Evolutionary conservation across 805 yeast species (phyloP).

Genomic region (Ogataea ganodermae): DNA sequence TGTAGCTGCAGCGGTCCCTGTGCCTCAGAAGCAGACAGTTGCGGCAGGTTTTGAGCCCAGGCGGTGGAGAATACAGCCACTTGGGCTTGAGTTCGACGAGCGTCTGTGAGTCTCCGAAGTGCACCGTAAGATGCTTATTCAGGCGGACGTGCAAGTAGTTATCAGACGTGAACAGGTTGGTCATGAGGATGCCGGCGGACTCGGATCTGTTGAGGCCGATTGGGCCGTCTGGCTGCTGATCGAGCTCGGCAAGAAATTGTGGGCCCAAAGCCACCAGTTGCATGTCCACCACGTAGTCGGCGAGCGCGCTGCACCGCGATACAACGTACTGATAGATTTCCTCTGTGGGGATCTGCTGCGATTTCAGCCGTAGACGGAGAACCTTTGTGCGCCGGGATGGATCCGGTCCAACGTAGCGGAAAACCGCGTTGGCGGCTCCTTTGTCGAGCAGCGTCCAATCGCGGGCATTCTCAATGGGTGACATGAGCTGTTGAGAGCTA

Average conservation of each 20-base stretch:
- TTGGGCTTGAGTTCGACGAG: constrained; percentile 53
- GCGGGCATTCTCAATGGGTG: constrained; percentile 22
- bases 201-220: constrained; percentile 21
- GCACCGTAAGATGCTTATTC: constrained; percentile 31
- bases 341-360: constrained; percentile 40
- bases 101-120: constrained; percentile 11
- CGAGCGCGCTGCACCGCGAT: constrained; percentile 14
- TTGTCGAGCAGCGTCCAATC: constrained; percentile 46
- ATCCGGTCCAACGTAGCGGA: constrained; percentile 41
- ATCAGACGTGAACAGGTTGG: constrained; percentile 20
- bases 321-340: constrained; percentile 45
- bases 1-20: constrained; percentile 32
- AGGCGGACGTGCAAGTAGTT: constrained; percentile 13
- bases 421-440: constrained; percentile 53
- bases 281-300: constrained; percentile 21
- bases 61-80: constrained; percentile 47
- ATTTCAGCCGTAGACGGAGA: constrained; percentile 39
- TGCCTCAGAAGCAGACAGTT: constrained; percentile 44
- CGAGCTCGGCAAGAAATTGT: constrained; percentile 3
- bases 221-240: neutral
- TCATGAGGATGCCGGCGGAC: constrained; percentile 30
- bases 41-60: constrained; percentile 39
- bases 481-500: neutral
- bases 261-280: constrained; percentile 13
- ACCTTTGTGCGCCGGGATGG: constrained; percentile 38